Conservation (phyloP, 306 rosid genomes). For the Luffa acutangula region DNA sequence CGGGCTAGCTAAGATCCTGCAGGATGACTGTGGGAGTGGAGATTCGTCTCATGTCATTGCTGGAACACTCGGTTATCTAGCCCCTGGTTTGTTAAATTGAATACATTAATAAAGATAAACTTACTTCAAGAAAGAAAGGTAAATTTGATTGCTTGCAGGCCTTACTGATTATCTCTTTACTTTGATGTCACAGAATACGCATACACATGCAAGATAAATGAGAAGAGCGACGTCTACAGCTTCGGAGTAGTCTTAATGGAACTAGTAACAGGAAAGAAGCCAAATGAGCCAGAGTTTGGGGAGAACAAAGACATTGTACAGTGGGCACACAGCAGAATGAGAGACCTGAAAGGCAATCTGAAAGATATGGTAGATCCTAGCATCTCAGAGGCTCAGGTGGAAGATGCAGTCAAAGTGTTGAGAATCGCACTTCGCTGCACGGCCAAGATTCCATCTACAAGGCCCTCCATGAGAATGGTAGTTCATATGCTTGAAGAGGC, state of each 20-base stretch:
- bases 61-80: conserved; percentile 77
- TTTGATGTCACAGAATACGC: conserved; percentile 51
- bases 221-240: conserved; percentile 87
- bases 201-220: conserved; percentile 68
- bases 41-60: conserved; percentile 64
- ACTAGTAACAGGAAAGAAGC: conserved; percentile 63
- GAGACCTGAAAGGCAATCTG: conserved; percentile 19
- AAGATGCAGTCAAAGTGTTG: conserved; percentile 55
- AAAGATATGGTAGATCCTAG: conserved; percentile 46
- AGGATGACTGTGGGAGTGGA: conserved; percentile 29
- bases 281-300: conserved; percentile 59
- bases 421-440: conserved; percentile 60
- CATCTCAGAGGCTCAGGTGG: conserved; percentile 37
- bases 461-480: conserved; percentile 84
- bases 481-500: conserved; percentile 87
- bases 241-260: conserved; percentile 88
- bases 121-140: neutral
- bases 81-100: conserved; percentile 57
- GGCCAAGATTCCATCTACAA: conserved; percentile 35
- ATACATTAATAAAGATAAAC: neutral
- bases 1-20: conserved; percentile 77
- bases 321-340: conserved; percentile 50
- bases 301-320: conserved; percentile 63
- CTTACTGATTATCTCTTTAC: conserved; percentile 4
- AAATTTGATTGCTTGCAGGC: conserved; percentile 12